phyloP scores from a whole-genome alignment of 148 eudicot species.

The Spergularia marina region DNA sequence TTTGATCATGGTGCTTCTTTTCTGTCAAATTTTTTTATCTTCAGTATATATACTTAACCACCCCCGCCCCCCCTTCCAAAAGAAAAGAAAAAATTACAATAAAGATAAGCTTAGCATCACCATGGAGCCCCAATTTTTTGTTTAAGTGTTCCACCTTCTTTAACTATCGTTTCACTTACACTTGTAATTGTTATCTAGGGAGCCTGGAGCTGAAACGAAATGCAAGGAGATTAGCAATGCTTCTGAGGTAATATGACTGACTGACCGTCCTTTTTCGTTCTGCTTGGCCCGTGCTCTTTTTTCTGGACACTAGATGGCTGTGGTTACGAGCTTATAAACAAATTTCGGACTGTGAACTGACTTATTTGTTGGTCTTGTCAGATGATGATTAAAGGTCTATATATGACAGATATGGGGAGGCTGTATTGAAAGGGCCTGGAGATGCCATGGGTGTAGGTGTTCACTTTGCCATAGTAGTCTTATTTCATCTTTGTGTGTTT shows the following conservation, averaged over 20 bases:
- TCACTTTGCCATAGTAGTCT: background rate
- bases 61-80: no score
- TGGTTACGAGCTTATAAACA: background rate
- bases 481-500: background rate
- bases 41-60: background rate
- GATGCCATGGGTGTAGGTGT: slow-evolving; percentile 82
- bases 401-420: slow-evolving; percentile 95
- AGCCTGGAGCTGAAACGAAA: slow-evolving; percentile 93
- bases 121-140: background rate
- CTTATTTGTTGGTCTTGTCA: slow-evolving; percentile 64
- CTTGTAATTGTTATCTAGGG: slow-evolving; percentile 43
- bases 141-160: background rate
- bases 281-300: background rate
- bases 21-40: background rate
- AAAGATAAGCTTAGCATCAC: background rate
- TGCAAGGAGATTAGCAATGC: slow-evolving; percentile 98
- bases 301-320: background rate
- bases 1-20: no score
- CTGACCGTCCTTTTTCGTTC: slow-evolving; percentile 1
- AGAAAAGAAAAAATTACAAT: no score
- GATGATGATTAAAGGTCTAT: slow-evolving; percentile 96
- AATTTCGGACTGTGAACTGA: background rate
- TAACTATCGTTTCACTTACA: slow-evolving; percentile 17
- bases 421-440: slow-evolving; percentile 92
- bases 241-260: slow-evolving; percentile 64